Evolutionary conservation across 495 filamentous ascomycete species (phyloP), one percentile per base, ranked within the genome.

Genomic region (Aspergillus bertholletiae): DNA sequence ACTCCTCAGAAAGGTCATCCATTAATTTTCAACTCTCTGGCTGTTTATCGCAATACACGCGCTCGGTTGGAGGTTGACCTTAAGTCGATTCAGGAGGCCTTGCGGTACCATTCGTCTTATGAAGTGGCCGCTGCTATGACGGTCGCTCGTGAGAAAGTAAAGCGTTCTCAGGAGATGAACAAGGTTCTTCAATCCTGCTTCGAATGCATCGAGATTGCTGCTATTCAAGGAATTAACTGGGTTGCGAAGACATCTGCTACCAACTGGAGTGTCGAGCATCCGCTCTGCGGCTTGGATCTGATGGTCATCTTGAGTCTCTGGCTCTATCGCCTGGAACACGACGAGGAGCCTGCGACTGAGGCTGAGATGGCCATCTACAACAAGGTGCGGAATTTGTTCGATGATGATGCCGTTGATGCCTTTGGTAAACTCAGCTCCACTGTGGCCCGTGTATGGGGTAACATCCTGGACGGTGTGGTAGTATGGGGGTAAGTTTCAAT

Each of bases 241-340:
- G 93, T 98, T 45, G 94, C 95, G 7, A 84, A 92, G 64, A 97
- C 92, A 21, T 96, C 90, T 50, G 90, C 94, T 46, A 96, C 94
- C 49, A 97, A 98, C 77, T 98, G 94, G 94, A 98, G 94, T 74
- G 87, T 97, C 44, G 94, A 98, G 77, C 94, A 98, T 69, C 94
- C 95, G 27, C 85, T 98, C 35, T 96, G 92, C 67, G 95, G 92
- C 59, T 81, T 98, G 74, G 94, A 98, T 72, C 81, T 98, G 64
- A 97, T 98, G 87, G 93, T 98, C 75, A 96, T 97, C 62, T 89
- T 98, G 64, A 96, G 88, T 68, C 79, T 98, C 60, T 98, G 94
- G 94, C 85, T 98, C 65, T 97, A 96, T 78, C 89, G 90, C 74
- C 86, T 98, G 78, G 94, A 98, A 89, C 91, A 97, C 79, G 94